Conservation (phyloP, 306 rosid genomes). For the Rosa persica region DNA sequence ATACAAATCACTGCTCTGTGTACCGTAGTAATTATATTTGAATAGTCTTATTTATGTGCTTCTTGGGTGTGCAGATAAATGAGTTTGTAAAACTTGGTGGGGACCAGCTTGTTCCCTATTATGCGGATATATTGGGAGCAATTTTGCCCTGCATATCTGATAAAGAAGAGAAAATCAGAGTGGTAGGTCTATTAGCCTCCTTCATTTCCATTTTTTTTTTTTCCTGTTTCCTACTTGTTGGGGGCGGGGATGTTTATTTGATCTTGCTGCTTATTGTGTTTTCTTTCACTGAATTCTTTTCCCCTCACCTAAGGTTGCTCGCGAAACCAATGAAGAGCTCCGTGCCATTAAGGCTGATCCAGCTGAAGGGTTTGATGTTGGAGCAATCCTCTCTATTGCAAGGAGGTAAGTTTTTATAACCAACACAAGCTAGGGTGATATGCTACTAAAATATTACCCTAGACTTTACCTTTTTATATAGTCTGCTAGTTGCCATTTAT, state of each 20-base stretch:
- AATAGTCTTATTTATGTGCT: slow-evolving; percentile 17
- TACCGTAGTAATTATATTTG: neutral
- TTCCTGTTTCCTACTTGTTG: neutral
- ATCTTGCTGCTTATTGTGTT: neutral
- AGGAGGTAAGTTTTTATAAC: slow-evolving; percentile 58
- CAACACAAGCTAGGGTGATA: slow-evolving; percentile 31
- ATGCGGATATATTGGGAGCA: slow-evolving; percentile 94
- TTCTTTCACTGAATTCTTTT: neutral
- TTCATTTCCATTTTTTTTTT: neutral
- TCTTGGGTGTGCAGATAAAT: slow-evolving; percentile 57
- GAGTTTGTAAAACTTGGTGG: slow-evolving; percentile 99
- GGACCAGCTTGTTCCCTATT: slow-evolving; percentile 96
- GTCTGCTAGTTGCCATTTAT: slow-evolving; percentile 3
- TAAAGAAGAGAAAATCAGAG: slow-evolving; percentile 99
- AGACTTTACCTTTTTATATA: slow-evolving; percentile 17
- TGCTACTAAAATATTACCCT: slow-evolving; percentile 26
- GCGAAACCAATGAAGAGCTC: slow-evolving; percentile 97
- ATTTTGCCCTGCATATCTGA: slow-evolving; percentile 97
- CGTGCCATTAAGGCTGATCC: slow-evolving; percentile 78
- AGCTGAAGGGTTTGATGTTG: slow-evolving; percentile 84
- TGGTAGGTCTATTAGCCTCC: slow-evolving; percentile 54
- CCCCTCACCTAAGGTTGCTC: slow-evolving; percentile 63
- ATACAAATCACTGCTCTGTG: neutral
- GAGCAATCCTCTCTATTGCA: slow-evolving; percentile 80
- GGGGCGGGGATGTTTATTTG: neutral